Base-by-base conservation (phyloP, 1,284 basidiomycete genomes). In the Sporisorium reilianum region DNA sequence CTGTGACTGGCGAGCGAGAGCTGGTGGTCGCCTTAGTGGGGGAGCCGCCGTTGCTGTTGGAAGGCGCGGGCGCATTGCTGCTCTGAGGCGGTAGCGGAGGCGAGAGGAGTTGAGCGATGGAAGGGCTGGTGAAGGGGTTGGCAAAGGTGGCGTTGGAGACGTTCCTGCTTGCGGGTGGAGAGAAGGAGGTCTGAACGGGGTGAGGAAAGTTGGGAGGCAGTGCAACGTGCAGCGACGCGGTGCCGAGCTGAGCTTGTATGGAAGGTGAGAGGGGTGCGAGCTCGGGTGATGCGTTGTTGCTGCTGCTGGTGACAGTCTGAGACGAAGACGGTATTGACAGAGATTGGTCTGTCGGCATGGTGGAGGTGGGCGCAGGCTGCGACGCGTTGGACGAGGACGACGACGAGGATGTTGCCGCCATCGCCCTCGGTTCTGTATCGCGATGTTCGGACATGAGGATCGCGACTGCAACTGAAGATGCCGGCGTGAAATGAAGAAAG, bases 131-230 rank as follows among this genome's bases (percentile, higher is more conserved):
- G 49, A 64, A 64, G 3, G 68, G 58, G 34, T 61, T 61, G 55
- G 62, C 48, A 36, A 62, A 18, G 55, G 59, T 58, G n/a, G 59
- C 34, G 32, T 32, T 55, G 23, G 62, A 56, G 44, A 59, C 58
- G 20, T 53, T 56, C 14, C 62, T 49, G 49, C 64, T 54, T 1
- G 73, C 23, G 10, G 76, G 76, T 18, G 78, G 78, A 32, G 78
- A 80, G 48, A 80, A 80, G 49, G 77, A 73, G 16, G 76, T 80
- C 48, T 72, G 54, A 6, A 70, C 63, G 1, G 78, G 78, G 25
- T 67, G 61, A 9, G 78, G 78, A 45, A 76, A 73, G 53, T 76
- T 76, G 50, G 78, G 78, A n/a, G 78, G 78, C 2, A 80, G 64
- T 23, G 62, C 70, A 38, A 80, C 77, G 34, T 80, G 78, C 5